Conservation (phyloP, 2,329 filamentous ascomycete species). For the Hawksworthiomyces lignivorus region DNA sequence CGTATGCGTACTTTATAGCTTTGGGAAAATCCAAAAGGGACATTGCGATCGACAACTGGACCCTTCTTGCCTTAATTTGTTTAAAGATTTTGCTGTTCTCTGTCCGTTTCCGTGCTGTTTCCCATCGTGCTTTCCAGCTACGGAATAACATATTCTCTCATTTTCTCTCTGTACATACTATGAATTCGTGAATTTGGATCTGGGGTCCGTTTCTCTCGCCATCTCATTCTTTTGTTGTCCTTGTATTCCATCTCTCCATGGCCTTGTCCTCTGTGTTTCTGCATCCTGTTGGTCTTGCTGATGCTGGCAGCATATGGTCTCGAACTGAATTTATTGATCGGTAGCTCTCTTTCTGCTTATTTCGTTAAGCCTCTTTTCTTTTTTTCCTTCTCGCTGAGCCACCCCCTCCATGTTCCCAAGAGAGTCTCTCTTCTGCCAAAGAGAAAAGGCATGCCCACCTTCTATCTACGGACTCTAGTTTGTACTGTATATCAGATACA, state of each 20-base stretch:
- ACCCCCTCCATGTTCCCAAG: too few relatives aligned
- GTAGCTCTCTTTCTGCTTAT: too few relatives aligned
- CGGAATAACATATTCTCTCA: too few relatives aligned
- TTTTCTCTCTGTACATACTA: not conserved
- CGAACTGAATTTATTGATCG: too few relatives aligned
- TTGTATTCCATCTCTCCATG: not conserved
- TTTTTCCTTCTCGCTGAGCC: not conserved
- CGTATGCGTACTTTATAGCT: too few relatives aligned
- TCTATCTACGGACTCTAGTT: too few relatives aligned
- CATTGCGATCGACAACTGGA: slow-evolving; percentile 6
- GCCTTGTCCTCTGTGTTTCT: not conserved
- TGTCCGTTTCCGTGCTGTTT: not conserved
- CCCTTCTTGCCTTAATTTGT: slow-evolving; percentile 1
- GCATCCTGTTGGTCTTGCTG: not conserved
- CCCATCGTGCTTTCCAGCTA: slow-evolving; percentile 5
- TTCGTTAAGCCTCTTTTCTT: not conserved
- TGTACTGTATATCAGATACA: too few relatives aligned
- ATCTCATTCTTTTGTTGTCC: not conserved
- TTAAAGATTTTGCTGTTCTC: too few relatives aligned
- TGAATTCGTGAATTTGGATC: slow-evolving; percentile 1
- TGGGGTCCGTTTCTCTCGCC: not conserved
- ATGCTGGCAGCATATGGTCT: too few relatives aligned
- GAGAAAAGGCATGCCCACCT: too few relatives aligned
- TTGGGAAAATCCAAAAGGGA: not conserved
- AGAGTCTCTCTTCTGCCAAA: too few relatives aligned